Base-by-base conservation (phyloP, 1,284 basidiomycete species). In the Leccinum solheimii region DNA sequence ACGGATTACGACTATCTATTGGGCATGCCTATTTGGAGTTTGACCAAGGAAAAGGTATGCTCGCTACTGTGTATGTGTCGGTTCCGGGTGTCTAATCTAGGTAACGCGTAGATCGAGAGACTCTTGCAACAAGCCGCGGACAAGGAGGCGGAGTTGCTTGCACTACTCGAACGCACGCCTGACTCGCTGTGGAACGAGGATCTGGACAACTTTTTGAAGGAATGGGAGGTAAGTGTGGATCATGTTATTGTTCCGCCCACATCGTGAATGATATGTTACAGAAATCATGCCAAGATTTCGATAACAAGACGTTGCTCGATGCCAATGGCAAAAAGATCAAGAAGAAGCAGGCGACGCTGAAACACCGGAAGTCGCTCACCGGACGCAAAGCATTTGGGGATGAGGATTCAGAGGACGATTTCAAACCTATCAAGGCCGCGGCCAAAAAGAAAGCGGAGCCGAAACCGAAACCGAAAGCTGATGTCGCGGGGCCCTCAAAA, bases 1-100 rank as follows among this genome's bases (percentile, higher is more conserved):
- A 84, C 84, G 48, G 97, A 98, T 77, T 99, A 82, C 72, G 97
- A 99, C 75, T 99, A 99, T 78, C 78, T 99, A 63, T 80, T 99
- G 62, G 88, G 92, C 30, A 99, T 99, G 97, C 80, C 93, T 5
- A 96, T 99, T 74, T 96, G 88, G 82, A 98, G 90, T 77, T 81
- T 99, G 79, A 99, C 97, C 1, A 88, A 85, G 68, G 97, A 99
- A 78, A 97, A 92, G 87, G 95, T 92, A 61, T 21, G 81, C 70
- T 51, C 26, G 4, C 21, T 21, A 5, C 13, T 9, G 36, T 43
- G 36, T 43, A 8, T n/a, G 5, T 13, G 27, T 57, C 9, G 2
- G 55, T 16, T 48, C 36, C 26, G 26, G 30, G 43, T 51, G 10
- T 62, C 45, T 59, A 55, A 69, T 54, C 52, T 57, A 59, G 26